A percentile compares a stretch with the other conserved stretches of the same genome.
phyloP scores from a whole-genome alignment of 345 rosid genomes.

The Euphorbia peplus region DNA sequence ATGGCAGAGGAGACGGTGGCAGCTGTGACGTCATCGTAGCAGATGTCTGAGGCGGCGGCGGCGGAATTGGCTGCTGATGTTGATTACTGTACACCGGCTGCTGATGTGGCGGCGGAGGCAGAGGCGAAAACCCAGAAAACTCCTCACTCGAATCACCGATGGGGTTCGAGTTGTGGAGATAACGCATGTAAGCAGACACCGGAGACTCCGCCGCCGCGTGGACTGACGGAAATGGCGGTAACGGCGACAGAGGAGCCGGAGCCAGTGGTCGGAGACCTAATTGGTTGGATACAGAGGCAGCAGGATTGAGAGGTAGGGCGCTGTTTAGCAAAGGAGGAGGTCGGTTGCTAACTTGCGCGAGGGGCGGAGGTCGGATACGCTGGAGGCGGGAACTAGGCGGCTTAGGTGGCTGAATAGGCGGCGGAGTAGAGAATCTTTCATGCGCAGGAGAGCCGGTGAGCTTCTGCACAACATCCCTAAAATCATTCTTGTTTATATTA shows the following conservation, averaged over 20 bases:
- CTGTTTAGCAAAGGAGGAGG: slow-evolving; percentile 54
- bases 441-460: slow-evolving; percentile 93
- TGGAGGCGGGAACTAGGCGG: slow-evolving; percentile 83
- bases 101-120: slow-evolving; percentile 55
- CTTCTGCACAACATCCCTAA: slow-evolving; percentile 89
- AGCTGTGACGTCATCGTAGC: slow-evolving; percentile 23
- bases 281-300: slow-evolving; percentile 6
- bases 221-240: slow-evolving; percentile 61
- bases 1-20: slow-evolving; percentile 45
- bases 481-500: slow-evolving; percentile 89
- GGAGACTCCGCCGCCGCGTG: slow-evolving; percentile 76
- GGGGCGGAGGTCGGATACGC: slow-evolving; percentile 91
- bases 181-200: slow-evolving; percentile 72
- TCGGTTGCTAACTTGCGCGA: slow-evolving; percentile 61
- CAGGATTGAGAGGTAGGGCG: slow-evolving; percentile 17
- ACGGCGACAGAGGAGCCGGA: slow-evolving; percentile 60
- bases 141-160: slow-evolving; percentile 47
- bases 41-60: slow-evolving; percentile 18
- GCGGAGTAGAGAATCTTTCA: slow-evolving; percentile 68
- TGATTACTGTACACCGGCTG: slow-evolving; percentile 19
- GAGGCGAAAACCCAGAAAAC: slow-evolving; percentile 58
- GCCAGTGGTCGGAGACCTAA: slow-evolving; percentile 39
- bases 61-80: slow-evolving; percentile 26
- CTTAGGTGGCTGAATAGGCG: slow-evolving; percentile 65
- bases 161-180: slow-evolving; percentile 50